Conservation (phyloP, 2,329 filamentous ascomycete genomes). For the Aspergillus neoniger region DNA sequence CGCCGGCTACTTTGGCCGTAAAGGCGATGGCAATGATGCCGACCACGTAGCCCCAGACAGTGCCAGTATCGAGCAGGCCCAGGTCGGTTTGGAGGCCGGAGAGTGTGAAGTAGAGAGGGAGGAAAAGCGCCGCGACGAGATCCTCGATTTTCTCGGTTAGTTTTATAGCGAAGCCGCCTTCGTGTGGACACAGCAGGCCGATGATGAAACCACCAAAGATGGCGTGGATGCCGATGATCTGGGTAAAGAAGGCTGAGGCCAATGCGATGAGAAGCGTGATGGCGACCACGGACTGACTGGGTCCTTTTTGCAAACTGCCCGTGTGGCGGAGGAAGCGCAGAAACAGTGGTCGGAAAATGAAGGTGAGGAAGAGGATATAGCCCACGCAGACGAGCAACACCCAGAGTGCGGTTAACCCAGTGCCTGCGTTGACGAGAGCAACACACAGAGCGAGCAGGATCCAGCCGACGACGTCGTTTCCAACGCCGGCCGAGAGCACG, state of each 20-base stretch:
- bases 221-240: constrained; percentile 87
- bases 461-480: constrained; percentile 91
- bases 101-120: constrained; percentile 90
- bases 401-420: constrained; percentile 79
- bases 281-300: constrained; percentile 79
- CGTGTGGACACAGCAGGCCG: constrained; percentile 85
- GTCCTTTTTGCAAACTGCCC: constrained; percentile 81
- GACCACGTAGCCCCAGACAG: constrained; percentile 87
- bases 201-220: constrained; percentile 94
- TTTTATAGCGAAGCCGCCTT: constrained; percentile 86
- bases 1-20: constrained; percentile 79
- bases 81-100: constrained; percentile 88
- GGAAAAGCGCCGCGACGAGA: constrained; percentile 76
- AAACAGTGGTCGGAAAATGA: constrained; percentile 71
- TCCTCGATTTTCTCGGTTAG: constrained; percentile 94
- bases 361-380: constrained; percentile 75
- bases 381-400: constrained; percentile 75
- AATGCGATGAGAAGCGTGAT: constrained; percentile 79
- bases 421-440: constrained; percentile 83
- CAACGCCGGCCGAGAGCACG: constrained; percentile 84
- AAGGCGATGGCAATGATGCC: constrained; percentile 82
- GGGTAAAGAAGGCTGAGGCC: constrained; percentile 80
- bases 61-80: constrained; percentile 76
- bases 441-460: constrained; percentile 90
- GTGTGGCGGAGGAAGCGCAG: constrained; percentile 71